These are phyloP conservation scores for Calonectria crousiana DNA, from an alignment of 2,329 filamentous ascomycete species.

Conservation along the genomic window DNA sequence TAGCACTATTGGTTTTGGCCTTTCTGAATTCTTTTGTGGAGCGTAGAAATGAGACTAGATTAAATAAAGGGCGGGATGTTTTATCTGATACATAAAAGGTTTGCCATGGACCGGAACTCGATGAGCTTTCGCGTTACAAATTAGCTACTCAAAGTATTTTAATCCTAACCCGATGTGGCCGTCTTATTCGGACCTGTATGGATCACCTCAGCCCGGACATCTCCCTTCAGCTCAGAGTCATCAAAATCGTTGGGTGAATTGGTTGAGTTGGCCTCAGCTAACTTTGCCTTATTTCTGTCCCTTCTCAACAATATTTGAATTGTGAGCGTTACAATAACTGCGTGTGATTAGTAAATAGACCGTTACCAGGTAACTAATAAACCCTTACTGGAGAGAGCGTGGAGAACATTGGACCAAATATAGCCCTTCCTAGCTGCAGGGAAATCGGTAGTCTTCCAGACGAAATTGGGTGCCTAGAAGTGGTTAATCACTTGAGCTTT, in stretches of 20 bases:
- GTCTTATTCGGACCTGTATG: background rate
- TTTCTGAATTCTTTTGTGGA: no score
- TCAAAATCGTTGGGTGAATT: background rate
- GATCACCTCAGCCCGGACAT: background rate
- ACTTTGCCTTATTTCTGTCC: background rate
- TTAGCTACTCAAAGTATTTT: background rate
- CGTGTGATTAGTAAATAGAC: background rate
- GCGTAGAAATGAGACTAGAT: no score
- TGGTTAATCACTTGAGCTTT: background rate
- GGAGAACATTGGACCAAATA: conserved; percentile 26
- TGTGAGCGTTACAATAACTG: background rate
- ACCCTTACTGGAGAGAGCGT: conserved; percentile 26
- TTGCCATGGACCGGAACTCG: no score
- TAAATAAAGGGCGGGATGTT: no score
- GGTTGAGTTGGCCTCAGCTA: background rate
- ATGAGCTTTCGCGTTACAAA: background rate
- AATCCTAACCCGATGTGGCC: background rate
- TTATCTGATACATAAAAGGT: no score
- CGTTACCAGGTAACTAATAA: no score
- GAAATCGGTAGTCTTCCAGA: conserved; percentile 35
- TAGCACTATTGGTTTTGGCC: no score
- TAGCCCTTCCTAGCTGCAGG: conserved; percentile 33
- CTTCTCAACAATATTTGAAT: background rate
- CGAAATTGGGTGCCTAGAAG: conserved; percentile 31
- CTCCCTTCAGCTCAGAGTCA: background rate